Conservation (phyloP, 805 yeast genomes). For the Candida ficus region DNA sequence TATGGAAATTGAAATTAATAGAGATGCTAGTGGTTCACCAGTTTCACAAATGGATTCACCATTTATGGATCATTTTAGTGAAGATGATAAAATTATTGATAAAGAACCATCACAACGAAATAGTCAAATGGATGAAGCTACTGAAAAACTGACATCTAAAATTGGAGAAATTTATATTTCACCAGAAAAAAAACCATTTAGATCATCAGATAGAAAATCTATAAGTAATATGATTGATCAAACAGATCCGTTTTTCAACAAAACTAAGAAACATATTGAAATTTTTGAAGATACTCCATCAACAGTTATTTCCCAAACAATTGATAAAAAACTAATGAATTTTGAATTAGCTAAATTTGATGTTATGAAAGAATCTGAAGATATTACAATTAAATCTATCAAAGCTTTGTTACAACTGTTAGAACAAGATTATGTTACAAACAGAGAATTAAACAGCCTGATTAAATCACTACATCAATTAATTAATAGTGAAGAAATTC, state of each 20-base stretch:
- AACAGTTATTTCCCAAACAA: background rate
- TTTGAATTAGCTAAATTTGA: slow-evolving; percentile 14
- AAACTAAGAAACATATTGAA: slow-evolving; percentile 15
- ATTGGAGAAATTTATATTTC: slow-evolving; percentile 22
- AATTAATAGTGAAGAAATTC: slow-evolving; percentile 8
- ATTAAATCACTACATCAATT: slow-evolving; percentile 18
- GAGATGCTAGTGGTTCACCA: background rate
- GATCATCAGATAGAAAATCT: slow-evolving; percentile 14
- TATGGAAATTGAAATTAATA: slow-evolving; percentile 2
- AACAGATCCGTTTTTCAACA: slow-evolving; percentile 22
- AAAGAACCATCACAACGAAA: slow-evolving; percentile 6
- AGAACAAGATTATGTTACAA: slow-evolving; percentile 11
- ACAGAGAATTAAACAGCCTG: slow-evolving; percentile 13
- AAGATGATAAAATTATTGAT: slow-evolving; percentile 10
- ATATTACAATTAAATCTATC: slow-evolving; percentile 11
- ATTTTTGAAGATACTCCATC: slow-evolving; percentile 22
- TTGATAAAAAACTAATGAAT: slow-evolving; percentile 16
- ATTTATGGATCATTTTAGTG: slow-evolving; percentile 17
- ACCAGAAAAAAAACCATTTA: slow-evolving; percentile 17
- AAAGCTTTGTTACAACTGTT: slow-evolving; percentile 8
- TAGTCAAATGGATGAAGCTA: slow-evolving; percentile 14
- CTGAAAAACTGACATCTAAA: slow-evolving; percentile 17
- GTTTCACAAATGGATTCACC: slow-evolving; percentile 15
- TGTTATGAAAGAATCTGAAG: slow-evolving; percentile 3
- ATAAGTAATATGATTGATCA: slow-evolving; percentile 16